Evolutionary conservation across 2,329 filamentous ascomycete genomes (phyloP).

Genomic region (Fusarium pseudocircinatum): DNA sequence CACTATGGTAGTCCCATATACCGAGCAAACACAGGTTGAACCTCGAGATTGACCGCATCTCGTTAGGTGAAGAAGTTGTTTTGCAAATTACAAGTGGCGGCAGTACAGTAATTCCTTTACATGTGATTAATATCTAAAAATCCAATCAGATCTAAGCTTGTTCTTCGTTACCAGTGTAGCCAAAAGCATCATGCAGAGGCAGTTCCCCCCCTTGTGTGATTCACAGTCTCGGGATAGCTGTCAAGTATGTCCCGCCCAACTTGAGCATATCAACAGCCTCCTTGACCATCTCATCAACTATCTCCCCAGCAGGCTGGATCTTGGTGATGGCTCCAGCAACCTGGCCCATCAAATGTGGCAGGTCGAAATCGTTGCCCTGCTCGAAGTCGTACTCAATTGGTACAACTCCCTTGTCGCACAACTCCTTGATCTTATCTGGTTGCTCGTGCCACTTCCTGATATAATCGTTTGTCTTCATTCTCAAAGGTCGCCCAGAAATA

Average conservation of each 20-base stretch:
- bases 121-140: not conserved
- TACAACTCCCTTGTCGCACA: conserved; percentile 81
- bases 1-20: not conserved
- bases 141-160: not conserved
- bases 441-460: conserved; percentile 81
- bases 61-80: not conserved
- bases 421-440: conserved; percentile 76
- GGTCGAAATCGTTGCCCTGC: conserved; percentile 81
- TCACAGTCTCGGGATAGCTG: conserved; percentile 50
- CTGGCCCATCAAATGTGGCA: conserved; percentile 93
- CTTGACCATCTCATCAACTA: conserved; percentile 90
- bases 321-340: conserved; percentile 81
- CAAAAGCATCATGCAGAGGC: not conserved
- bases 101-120: not conserved
- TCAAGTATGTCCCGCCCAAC: conserved; percentile 69
- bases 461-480: conserved; percentile 85
- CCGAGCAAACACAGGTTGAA: not conserved
- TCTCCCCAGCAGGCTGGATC: conserved; percentile 82
- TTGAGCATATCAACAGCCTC: conserved; percentile 77
- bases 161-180: not conserved
- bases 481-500: conserved; percentile 80
- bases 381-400: conserved; percentile 87
- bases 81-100: not conserved
- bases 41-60: not conserved
- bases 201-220: conserved; percentile 44